Base-by-base conservation (phyloP, 2,329 filamentous ascomycete species). In the Leptographium galeiforme region DNA sequence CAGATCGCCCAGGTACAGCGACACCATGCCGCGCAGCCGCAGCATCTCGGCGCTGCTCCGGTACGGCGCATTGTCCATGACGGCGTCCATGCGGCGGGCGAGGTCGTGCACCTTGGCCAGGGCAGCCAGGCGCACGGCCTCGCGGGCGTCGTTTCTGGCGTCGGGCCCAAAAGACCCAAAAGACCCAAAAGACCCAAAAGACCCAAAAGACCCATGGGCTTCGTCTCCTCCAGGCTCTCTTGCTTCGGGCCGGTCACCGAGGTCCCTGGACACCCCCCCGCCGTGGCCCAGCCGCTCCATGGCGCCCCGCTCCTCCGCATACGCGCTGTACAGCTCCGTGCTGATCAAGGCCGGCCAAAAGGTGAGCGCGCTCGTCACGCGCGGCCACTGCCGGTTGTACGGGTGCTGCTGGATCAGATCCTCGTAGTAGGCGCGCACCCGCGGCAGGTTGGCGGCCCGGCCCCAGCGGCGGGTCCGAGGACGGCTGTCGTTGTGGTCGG, bases 291-390 rank as follows among this genome's bases (percentile, higher is more conserved):
- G 59, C 12, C 62, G 64, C 52, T 70, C 64, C 40, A 77, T 62
- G 12, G 67, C 74, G 50, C 64, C 63, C 53, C 66, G 69, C 62
- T 77, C 77, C 70, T 81, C 81, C 48, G 79, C 73, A 62, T 87
- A 79, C 1, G 82, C 72, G 57, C 85, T 80, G 64, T 88, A 90
- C 51, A 95, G 77, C 78, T 93, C 91, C 47, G 89, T 78, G 49
- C 82, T 82, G 60, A 91, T 83, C 70, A 95, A 78, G 14, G 85
- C 85, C 14, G 87, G 82, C 69, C 89, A 90, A 64, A 96, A 95
- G 56, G 88, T 82, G 40, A 86, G 64, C 12, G 87, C 81, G 58
- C 80, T 85, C 44, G 83, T 68, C 4, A 73, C 69, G 50, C 78
- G 69, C 0, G 81, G 80, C 6, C 75, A 72, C 56, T 73, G 72